Conservation (phyloP, 2,329 filamentous ascomycete genomes). For the Rhinocladiella similis region DNA sequence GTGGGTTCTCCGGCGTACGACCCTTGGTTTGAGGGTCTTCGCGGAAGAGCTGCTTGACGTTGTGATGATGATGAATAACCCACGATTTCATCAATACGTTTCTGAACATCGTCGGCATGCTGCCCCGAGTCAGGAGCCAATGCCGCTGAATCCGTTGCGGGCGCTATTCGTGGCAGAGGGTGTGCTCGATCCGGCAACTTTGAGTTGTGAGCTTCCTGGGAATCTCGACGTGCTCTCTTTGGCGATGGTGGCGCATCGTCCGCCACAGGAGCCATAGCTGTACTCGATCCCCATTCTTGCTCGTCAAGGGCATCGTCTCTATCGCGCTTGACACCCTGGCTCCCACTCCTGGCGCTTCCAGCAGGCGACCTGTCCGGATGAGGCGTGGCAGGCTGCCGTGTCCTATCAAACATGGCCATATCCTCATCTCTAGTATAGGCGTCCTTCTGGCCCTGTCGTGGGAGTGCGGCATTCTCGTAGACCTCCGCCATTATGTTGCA, state of each 20-base stretch:
- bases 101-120: conserved; percentile 36
- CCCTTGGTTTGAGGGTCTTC: conserved; percentile 12
- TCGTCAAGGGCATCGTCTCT: conserved; percentile 38
- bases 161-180: conserved; percentile 19
- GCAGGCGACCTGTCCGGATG: conserved; percentile 20
- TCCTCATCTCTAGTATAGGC: conserved; percentile 42
- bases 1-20: conserved; percentile 2
- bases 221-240: conserved; percentile 21
- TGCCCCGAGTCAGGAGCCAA: conserved; percentile 9
- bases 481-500: conserved; percentile 71
- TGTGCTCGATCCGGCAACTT: conserved; percentile 18
- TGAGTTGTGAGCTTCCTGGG: conserved; percentile 23
- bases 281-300: conserved; percentile 17
- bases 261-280: conserved; percentile 18
- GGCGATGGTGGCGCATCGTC: conserved; percentile 21
- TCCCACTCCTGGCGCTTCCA: conserved; percentile 33
- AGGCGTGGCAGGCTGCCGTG: conserved; percentile 31
- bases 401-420: conserved; percentile 36
- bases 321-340: conserved; percentile 41
- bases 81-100: conserved; percentile 40
- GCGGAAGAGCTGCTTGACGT: conserved; percentile 27
- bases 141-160: background rate
- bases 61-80: conserved; percentile 18
- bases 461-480: conserved; percentile 46
- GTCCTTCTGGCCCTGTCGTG: conserved; percentile 43